Percentiles rank a stretch among this genome's conserved stretches.
Conservation (phyloP, 176 grass and related monocot species). For the Triticum turgidum region DNA sequence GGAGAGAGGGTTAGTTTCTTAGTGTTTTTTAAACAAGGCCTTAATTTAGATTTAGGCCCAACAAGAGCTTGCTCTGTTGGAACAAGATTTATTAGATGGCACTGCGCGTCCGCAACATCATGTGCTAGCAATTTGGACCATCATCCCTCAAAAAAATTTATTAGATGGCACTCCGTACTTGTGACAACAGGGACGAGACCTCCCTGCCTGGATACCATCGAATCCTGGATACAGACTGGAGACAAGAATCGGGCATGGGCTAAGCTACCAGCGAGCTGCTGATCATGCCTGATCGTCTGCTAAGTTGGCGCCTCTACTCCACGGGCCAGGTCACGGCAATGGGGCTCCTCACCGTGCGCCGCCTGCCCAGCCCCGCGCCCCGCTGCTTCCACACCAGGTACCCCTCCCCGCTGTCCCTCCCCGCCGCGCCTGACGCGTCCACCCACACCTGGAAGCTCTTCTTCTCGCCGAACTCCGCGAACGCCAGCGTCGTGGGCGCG, state of each 20-base stretch:
- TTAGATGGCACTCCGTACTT: too few relatives aligned
- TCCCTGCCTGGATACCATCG: neutral
- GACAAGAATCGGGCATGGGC: neutral
- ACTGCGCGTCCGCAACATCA: too few relatives aligned
- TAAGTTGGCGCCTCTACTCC: constrained; percentile 14
- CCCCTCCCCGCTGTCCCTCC: constrained; percentile 42
- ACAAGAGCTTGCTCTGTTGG: too few relatives aligned
- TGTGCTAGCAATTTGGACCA: too few relatives aligned
- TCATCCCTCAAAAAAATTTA: too few relatives aligned
- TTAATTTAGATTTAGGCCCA: too few relatives aligned
- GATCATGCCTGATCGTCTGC: neutral
- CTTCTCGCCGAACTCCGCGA: constrained; percentile 54
- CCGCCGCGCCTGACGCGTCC: constrained; percentile 22
- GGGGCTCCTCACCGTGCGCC: constrained; percentile 82
- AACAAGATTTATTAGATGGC: too few relatives aligned
- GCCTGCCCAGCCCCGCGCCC: constrained; percentile 29
- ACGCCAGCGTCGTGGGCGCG: constrained; percentile 49
- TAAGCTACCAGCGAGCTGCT: neutral
- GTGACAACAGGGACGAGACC: too few relatives aligned
- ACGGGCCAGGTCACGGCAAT: constrained; percentile 63
- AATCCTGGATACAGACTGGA: neutral
- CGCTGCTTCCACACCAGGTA: constrained; percentile 69
- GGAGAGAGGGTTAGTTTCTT: too few relatives aligned
- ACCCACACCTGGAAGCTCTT: constrained; percentile 55
- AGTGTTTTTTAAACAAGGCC: too few relatives aligned